Conservation (phyloP, 2,329 filamentous ascomycete genomes). For the Diaporthe ampelina region DNA sequence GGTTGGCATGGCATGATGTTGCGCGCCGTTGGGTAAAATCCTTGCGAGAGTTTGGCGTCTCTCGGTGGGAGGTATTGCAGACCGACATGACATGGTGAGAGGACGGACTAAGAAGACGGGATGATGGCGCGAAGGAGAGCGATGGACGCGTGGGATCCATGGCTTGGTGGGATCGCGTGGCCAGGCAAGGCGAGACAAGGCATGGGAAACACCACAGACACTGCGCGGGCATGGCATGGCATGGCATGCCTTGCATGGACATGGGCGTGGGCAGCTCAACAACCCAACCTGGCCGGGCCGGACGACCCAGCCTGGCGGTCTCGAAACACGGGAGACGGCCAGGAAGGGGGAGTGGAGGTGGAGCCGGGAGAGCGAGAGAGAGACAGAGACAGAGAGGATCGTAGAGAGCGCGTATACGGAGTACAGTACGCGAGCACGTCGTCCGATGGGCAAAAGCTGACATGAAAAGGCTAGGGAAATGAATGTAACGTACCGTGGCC, state of each 20-base stretch:
- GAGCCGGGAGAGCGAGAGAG: background rate
- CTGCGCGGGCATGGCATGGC: background rate
- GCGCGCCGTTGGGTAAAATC: background rate
- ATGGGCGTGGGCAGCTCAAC: background rate
- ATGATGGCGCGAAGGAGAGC: background rate
- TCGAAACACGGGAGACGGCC: constrained; percentile 11
- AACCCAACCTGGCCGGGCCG: background rate
- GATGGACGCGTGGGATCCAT: constrained; percentile 18
- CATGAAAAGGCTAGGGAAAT: constrained; percentile 8
- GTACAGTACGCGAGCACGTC: background rate
- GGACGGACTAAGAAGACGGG: constrained; percentile 9
- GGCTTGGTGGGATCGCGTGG: constrained; percentile 12
- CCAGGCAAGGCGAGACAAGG: constrained; percentile 4
- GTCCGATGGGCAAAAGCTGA: constrained; percentile 4
- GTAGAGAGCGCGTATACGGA: background rate
- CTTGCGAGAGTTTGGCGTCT: constrained; percentile 13
- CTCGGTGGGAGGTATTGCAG: constrained; percentile 10
- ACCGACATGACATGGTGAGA: background rate
- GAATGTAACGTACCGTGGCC: constrained; percentile 33
- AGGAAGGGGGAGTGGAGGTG: background rate
- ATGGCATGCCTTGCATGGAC: background rate
- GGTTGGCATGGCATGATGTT: background rate
- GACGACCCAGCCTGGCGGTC: constrained; percentile 24
- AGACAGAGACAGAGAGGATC: background rate
- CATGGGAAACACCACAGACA: constrained; percentile 10